These are phyloP conservation scores for Aquilaria yunnanensis DNA, from an alignment of 345 rosid genomes.

Conservation along the genomic window DNA sequence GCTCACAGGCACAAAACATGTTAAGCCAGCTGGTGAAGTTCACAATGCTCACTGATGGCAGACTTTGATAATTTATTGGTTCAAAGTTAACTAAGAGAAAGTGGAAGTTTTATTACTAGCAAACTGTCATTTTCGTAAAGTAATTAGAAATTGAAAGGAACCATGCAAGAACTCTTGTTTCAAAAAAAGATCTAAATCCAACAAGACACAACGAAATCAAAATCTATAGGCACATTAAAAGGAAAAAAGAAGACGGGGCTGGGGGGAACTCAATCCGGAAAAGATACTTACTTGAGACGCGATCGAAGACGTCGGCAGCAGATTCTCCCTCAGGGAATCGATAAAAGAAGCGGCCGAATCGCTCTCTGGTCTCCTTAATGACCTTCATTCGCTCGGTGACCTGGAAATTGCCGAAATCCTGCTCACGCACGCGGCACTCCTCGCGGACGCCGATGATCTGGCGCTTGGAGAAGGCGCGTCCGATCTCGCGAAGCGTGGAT, in stretches of 20 bases:
- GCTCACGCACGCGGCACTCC: slow-evolving; percentile 86
- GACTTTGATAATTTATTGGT: too few relatives aligned
- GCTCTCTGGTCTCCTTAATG: slow-evolving; percentile 62
- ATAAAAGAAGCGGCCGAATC: slow-evolving; percentile 79
- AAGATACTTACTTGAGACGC: slow-evolving; percentile 68
- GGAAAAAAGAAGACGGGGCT: background rate
- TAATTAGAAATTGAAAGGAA: too few relatives aligned
- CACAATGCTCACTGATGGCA: too few relatives aligned
- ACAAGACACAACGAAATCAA: background rate
- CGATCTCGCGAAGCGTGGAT: slow-evolving; percentile 90
- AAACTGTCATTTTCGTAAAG: too few relatives aligned
- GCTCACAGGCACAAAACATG: too few relatives aligned
- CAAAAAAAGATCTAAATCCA: too few relatives aligned
- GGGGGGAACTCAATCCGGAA: background rate
- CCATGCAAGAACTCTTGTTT: too few relatives aligned
- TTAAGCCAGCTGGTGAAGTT: too few relatives aligned
- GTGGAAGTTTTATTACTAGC: too few relatives aligned
- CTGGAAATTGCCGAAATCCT: slow-evolving; percentile 98
- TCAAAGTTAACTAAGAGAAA: too few relatives aligned
- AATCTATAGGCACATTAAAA: background rate
- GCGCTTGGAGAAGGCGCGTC: slow-evolving; percentile 63
- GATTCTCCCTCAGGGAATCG: slow-evolving; percentile 99
- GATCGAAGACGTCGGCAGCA: slow-evolving; percentile 96
- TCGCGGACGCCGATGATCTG: slow-evolving; percentile 90
- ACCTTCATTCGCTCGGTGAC: slow-evolving; percentile 71